Evolutionary conservation across 1,284 basidiomycete species (phyloP).

Genomic region (Leucocoprinus gongylophorus): DNA sequence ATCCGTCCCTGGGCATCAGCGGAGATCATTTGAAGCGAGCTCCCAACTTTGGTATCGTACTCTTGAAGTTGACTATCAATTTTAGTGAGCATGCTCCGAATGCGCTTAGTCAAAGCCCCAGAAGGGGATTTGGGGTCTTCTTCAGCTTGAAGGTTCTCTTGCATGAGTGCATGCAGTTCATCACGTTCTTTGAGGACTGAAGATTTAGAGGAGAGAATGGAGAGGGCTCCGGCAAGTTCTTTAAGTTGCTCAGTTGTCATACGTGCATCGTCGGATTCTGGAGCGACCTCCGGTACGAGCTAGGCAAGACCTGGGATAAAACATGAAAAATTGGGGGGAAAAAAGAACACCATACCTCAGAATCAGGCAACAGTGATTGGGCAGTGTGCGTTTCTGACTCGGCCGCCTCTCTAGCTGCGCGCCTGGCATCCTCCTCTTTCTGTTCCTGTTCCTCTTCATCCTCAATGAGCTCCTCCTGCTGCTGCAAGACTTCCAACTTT

Average conservation of each 20-base stretch:
- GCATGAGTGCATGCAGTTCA: constrained; percentile 85
- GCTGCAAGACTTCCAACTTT: constrained; percentile 94
- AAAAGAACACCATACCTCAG: constrained; percentile 46
- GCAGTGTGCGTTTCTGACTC: constrained; percentile 70
- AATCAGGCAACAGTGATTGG: constrained; percentile 71
- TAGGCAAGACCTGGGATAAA: constrained; percentile 15
- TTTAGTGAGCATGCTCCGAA: constrained; percentile 93
- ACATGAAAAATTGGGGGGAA: not conserved
- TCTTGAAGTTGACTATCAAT: constrained; percentile 91
- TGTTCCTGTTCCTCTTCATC: constrained; percentile 98
- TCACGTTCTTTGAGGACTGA: constrained; percentile 94
- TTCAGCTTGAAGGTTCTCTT: constrained; percentile 85
- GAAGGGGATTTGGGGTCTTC: constrained; percentile 79
- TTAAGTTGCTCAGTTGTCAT: constrained; percentile 97
- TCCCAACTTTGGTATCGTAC: constrained; percentile 89
- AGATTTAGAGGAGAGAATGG: constrained; percentile 91
- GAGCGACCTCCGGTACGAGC: constrained; percentile 42
- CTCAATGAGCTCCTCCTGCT: constrained; percentile 99
- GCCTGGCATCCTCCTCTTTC: constrained; percentile 89
- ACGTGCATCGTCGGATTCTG: constrained; percentile 67
- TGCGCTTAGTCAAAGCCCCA: constrained; percentile 85
- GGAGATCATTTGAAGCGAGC: constrained; percentile 90
- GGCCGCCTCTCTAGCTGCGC: constrained; percentile 75
- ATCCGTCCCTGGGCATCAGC: constrained; percentile 90
- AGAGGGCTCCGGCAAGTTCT: constrained; percentile 90